Percentiles rank a stretch among this genome's conserved stretches.
Evolutionary conservation across 176 grass and related monocot genomes (phyloP).

Genomic region (Oryza coarctata): DNA sequence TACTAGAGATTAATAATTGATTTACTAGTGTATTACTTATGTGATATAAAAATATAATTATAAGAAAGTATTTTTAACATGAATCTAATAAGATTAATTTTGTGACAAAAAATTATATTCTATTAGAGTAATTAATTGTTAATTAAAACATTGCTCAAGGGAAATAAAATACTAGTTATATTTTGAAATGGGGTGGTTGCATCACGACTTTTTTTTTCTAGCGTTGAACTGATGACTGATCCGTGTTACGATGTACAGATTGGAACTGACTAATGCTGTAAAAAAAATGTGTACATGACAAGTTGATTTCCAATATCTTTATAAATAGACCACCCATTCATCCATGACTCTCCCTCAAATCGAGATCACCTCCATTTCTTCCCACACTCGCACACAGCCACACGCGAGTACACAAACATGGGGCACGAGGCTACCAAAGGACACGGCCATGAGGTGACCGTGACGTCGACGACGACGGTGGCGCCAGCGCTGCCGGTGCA

Average conservation of each 20-base stretch:
- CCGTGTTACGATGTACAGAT: not conserved
- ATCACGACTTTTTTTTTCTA: no score
- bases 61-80: no score
- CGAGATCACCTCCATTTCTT: not conserved
- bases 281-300: not conserved
- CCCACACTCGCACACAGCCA: not conserved
- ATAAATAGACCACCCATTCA: not conserved
- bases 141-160: no score
- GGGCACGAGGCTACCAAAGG: constrained; percentile 31
- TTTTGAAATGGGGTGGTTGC: no score
- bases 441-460: constrained; percentile 25
- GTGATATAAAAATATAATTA: no score
- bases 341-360: not conserved
- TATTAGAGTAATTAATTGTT: no score
- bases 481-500: constrained; percentile 39
- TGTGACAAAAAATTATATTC: no score
- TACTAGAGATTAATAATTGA: no score
- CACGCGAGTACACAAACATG: constrained; percentile 1
- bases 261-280: not conserved
- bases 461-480: constrained; percentile 40
- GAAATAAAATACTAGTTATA: no score
- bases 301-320: not conserved
- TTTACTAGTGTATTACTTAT: no score
- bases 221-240: no score
- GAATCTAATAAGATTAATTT: no score